Evolutionary conservation across 352 stramenopile genomes (phyloP).

Genomic region (Phytopythium delawarense): DNA sequence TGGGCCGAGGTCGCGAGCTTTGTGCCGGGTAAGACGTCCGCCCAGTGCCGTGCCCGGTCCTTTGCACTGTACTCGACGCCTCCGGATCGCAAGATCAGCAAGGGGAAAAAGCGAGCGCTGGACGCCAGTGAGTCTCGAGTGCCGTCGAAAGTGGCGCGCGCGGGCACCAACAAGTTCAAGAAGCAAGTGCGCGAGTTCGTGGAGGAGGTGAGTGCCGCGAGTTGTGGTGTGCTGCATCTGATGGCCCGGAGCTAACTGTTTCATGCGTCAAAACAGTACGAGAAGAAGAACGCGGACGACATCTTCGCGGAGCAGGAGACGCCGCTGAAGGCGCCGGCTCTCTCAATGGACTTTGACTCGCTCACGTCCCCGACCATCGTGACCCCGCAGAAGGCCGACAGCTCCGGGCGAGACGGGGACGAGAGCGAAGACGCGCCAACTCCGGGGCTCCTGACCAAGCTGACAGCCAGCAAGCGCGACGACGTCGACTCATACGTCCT

Average conservation of each 20-base stretch:
- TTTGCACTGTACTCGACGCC: slow-evolving; percentile 53
- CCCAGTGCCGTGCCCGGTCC: slow-evolving; percentile 54
- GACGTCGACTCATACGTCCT: slow-evolving; percentile 79
- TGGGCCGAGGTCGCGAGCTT: slow-evolving; percentile 49
- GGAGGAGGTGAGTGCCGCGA: slow-evolving; percentile 21
- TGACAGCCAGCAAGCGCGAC: slow-evolving; percentile 52
- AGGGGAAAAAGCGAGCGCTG: slow-evolving; percentile 16
- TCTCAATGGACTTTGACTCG: slow-evolving; percentile 35
- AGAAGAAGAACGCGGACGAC: slow-evolving; percentile 72
- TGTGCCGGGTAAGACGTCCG: slow-evolving; percentile 54
- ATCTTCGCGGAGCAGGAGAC: slow-evolving; percentile 51
- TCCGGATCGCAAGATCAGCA: slow-evolving; percentile 28
- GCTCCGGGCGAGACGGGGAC: slow-evolving; percentile 25
- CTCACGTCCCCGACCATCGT: slow-evolving; percentile 45
- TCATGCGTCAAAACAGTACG: slow-evolving; percentile 29
- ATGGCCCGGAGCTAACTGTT: background rate
- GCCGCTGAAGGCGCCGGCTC: slow-evolving; percentile 30
- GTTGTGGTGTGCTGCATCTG: background rate
- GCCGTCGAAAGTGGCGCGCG: slow-evolving; percentile 52
- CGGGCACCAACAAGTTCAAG: slow-evolving; percentile 77
- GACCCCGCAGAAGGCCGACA: slow-evolving; percentile 14
- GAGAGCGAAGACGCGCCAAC: slow-evolving; percentile 27
- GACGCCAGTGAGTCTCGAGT: slow-evolving; percentile 10
- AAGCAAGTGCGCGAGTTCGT: slow-evolving; percentile 83
- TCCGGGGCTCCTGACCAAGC: slow-evolving; percentile 40